Base-by-base conservation (phyloP, 1,139 yeast genomes). In the Pichia sp. region DNA sequence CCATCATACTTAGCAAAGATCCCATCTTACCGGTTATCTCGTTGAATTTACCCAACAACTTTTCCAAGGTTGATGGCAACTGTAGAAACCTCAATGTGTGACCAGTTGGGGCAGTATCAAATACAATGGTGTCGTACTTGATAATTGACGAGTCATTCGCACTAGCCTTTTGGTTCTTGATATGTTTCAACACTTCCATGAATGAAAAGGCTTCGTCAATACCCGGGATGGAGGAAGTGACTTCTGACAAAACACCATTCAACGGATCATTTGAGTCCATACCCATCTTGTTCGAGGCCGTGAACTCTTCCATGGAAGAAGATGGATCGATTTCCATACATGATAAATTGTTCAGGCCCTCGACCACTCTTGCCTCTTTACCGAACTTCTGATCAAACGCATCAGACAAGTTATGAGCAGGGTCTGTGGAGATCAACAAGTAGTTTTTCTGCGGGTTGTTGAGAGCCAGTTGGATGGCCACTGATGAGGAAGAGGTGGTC, bases 301-400 rank as follows among this genome's bases (percentile, higher is more conserved):
- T 85, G 75, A 92, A 81, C 67, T 93, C 98, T 64, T 88, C 90
- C 78, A 93, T 80, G 49, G 96, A 89, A 3, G 97, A 96, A 10
- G 88, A 87, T 33, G 99, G 98, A 67, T 93, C 99, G 67, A 93
- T 93, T 73, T 93, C 99, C 99, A 93, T 93, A 75, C 98, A 95
- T 47, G 92, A 86, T 65, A 93, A 79, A 69, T 93, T 93, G 49
- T 79, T 69, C 73, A 92, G 79, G 1, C 98, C 98, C 46, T 93
- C 90, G 31, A 93, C 98, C 56, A 84, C 80, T 67, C 97, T 81
- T 9, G 99, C 98, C 65, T 93, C 99, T 70, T 93, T 93, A 63
- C 96, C 96, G 67, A 93, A 93, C 71, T 93, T 93, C 71, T 93
- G 99, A 69, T 97, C 96, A 73, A 93, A 93, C 0, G 99, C 99